Evolutionary conservation across 2,329 filamentous ascomycete genomes (phyloP).

Genomic region (Fusarium tuaranense): DNA sequence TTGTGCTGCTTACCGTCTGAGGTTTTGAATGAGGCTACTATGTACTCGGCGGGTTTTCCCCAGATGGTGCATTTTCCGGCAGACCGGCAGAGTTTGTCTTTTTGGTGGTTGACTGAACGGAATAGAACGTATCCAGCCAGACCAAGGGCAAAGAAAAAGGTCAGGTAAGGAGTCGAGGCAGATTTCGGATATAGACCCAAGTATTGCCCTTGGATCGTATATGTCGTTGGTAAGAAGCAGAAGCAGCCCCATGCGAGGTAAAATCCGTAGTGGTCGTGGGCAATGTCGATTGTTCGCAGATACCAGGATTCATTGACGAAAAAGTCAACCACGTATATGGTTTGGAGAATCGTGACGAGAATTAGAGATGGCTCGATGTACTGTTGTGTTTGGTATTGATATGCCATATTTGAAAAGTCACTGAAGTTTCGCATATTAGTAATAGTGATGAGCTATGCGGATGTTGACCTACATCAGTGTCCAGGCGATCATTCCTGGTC

Average conservation of each 20-base stretch:
- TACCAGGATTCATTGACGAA: conserved; percentile 64
- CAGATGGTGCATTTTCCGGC: conserved; percentile 56
- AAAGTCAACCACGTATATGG: conserved; percentile 60
- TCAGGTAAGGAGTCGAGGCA: conserved; percentile 40
- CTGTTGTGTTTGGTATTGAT: conserved; percentile 55
- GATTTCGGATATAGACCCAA: conserved; percentile 55
- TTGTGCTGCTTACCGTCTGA: conserved; percentile 55
- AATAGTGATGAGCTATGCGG: conserved; percentile 1
- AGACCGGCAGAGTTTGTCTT: conserved; percentile 54
- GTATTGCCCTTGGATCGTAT: conserved; percentile 62
- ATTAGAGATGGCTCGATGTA: conserved; percentile 53
- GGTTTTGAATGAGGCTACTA: conserved; percentile 55
- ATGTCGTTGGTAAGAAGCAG: conserved; percentile 58
- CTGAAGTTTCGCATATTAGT: conserved; percentile 29
- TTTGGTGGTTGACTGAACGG: conserved; percentile 59
- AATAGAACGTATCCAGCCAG: conserved; percentile 56
- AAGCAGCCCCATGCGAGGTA: conserved; percentile 59
- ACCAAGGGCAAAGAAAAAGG: conserved; percentile 36
- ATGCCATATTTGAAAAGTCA: conserved; percentile 47
- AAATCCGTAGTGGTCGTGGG: conserved; percentile 59
- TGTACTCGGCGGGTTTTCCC: conserved; percentile 54
- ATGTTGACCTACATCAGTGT: conserved; percentile 53
- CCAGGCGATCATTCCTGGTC: conserved; percentile 61
- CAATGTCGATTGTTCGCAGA: conserved; percentile 58
- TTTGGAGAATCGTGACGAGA: conserved; percentile 57